Percentiles rank a stretch among this genome's conserved stretches.
Evolutionary conservation across 352 stramenopile genomes (phyloP).

Genomic region (Phytophthora pisi): DNA sequence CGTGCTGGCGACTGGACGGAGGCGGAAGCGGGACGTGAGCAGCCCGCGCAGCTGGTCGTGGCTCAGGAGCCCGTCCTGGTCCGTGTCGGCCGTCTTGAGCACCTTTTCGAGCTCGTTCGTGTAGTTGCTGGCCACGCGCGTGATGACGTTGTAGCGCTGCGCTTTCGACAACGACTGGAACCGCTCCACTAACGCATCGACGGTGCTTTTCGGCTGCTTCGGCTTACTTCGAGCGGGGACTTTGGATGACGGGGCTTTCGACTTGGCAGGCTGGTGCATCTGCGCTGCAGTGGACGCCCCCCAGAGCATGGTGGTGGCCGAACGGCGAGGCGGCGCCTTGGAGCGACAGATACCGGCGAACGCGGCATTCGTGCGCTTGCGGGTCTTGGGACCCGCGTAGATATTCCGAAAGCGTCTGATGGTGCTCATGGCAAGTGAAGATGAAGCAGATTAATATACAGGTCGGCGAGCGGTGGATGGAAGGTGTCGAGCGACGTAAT

Average conservation of each 20-base stretch:
- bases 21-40: conserved; percentile 67
- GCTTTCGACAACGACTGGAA: conserved; percentile 68
- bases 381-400: conserved; percentile 28
- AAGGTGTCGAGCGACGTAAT: conserved; percentile 1
- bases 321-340: conserved; percentile 24
- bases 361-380: conserved; percentile 27
- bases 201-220: conserved; percentile 34
- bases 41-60: conserved; percentile 73
- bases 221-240: conserved; percentile 17
- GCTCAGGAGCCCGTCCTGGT: conserved; percentile 68
- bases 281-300: conserved; percentile 15
- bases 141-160: conserved; percentile 58
- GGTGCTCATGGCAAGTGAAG: conserved; percentile 12
- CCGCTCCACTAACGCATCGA: conserved; percentile 54
- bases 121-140: conserved; percentile 53
- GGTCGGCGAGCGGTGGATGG: background rate
- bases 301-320: conserved; percentile 29
- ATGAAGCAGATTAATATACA: conserved; percentile 11
- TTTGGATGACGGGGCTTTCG: conserved; percentile 18
- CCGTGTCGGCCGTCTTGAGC: conserved; percentile 73
- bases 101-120: conserved; percentile 72
- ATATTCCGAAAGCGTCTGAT: conserved; percentile 34
- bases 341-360: conserved; percentile 22
- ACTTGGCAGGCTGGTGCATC: conserved; percentile 22
- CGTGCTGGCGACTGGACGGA: conserved; percentile 50